Conservation (phyloP, 768 basidiomycete species). For the Tulasnella sp. region DNA sequence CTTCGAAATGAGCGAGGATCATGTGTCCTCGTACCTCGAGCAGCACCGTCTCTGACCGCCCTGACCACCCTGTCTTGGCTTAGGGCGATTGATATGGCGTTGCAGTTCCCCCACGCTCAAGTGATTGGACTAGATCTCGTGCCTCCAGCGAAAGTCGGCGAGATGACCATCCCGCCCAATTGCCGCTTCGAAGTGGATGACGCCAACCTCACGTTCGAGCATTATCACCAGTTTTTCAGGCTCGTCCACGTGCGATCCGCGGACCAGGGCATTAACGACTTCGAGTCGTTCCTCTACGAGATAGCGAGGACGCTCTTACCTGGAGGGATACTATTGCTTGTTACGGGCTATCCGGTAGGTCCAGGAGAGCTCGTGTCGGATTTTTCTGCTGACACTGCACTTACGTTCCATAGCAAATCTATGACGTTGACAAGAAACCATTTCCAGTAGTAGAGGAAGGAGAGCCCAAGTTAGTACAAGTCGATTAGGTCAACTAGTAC, state of each 20-base stretch:
- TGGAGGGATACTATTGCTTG: conserved; percentile 9
- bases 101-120: conserved; percentile 14
- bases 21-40: not conserved
- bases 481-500: not conserved
- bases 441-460: not conserved
- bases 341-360: conserved; percentile 4
- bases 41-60: not conserved
- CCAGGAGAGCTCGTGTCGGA: not conserved
- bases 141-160: not conserved
- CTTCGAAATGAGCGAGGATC: not conserved
- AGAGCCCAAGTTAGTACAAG: not conserved
- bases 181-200: conserved; percentile 12
- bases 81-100: conserved; percentile 14
- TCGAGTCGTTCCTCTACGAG: conserved; percentile 13
- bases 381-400: not conserved
- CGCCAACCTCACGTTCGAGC: conserved; percentile 5
- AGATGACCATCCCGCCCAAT: not conserved
- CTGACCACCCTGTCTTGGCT: not conserved
- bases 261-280: conserved; percentile 2
- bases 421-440: not conserved
- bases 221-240: conserved; percentile 9
- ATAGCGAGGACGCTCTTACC: conserved; percentile 9
- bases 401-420: not conserved
- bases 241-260: conserved; percentile 13
- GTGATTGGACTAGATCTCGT: conserved; percentile 15